These are phyloP conservation scores for Amauroascus niger DNA, from an alignment of 2,329 filamentous ascomycete species.

Conservation along the genomic window DNA sequence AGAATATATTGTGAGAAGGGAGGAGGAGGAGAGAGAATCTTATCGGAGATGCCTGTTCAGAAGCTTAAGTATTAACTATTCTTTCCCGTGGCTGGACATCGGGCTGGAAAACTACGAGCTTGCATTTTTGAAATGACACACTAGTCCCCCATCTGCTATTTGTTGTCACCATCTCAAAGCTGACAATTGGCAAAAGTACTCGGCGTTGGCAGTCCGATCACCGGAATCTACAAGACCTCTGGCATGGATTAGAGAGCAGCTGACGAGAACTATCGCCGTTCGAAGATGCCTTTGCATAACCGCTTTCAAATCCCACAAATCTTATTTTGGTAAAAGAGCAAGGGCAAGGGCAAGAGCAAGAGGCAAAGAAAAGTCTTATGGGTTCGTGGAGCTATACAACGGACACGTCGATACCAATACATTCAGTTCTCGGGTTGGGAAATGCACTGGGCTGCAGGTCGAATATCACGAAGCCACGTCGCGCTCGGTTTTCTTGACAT, in stretches of 20 bases:
- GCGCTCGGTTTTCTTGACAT: neutral
- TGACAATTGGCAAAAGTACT: conserved; percentile 7
- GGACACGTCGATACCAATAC: conserved; percentile 3
- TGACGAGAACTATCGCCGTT: neutral
- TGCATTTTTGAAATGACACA: neutral
- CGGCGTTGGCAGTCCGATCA: neutral
- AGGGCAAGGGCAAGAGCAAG: no score
- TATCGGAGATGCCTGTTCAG: conserved; percentile 3
- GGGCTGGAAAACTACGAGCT: neutral
- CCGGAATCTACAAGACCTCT: neutral
- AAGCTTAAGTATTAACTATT: neutral
- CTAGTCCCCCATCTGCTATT: neutral
- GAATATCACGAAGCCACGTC: conserved; percentile 9
- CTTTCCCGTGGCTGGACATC: neutral
- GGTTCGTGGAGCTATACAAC: neutral
- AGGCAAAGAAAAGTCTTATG: neutral
- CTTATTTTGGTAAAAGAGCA: neutral
- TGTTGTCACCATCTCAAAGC: conserved; percentile 4
- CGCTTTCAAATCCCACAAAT: neutral
- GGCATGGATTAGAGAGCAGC: neutral
- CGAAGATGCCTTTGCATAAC: neutral
- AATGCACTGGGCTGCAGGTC: neutral
- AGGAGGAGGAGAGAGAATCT: neutral
- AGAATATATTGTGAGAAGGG: no score
- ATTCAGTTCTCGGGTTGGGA: neutral